Conservation (phyloP, 192 early-diverging fungal species). For the Coemansia sp. region DNA sequence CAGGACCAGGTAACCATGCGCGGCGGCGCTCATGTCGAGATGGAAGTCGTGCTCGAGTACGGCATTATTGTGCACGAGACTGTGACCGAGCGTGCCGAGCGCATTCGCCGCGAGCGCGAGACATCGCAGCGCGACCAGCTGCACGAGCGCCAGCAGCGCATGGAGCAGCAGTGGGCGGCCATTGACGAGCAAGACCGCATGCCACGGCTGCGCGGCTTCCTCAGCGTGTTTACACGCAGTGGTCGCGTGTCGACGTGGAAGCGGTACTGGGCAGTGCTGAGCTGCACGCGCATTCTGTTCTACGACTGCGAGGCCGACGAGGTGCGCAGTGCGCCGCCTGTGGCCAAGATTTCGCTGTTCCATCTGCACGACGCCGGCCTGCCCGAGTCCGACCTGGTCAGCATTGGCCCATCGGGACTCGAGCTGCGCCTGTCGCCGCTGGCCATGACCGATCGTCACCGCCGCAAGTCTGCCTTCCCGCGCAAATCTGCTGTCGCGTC, state of each 20-base stretch:
- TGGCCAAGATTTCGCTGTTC: constrained; percentile 44
- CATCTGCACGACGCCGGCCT: constrained; percentile 39
- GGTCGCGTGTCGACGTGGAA: constrained; percentile 54
- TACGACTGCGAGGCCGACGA: constrained; percentile 46
- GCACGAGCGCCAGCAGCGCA: constrained; percentile 20
- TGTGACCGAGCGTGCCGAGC: constrained; percentile 20
- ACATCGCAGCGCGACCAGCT: constrained; percentile 14
- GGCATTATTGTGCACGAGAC: constrained; percentile 55
- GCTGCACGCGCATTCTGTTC: constrained; percentile 35
- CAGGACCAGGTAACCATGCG: constrained; percentile 53
- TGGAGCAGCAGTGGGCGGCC: constrained; percentile 36
- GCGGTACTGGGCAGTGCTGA: constrained; percentile 53
- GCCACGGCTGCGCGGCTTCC: constrained; percentile 34
- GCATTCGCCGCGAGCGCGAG: constrained; percentile 20
- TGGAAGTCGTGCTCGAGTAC: constrained; percentile 52
- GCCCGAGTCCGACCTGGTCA: constrained; percentile 47
- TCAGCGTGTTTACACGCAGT: constrained; percentile 52
- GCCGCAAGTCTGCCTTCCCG: constrained; percentile 51
- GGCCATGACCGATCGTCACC: constrained; percentile 56
- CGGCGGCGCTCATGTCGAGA: constrained; percentile 51
- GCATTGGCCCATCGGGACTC: constrained; percentile 47
- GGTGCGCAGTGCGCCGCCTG: constrained; percentile 17
- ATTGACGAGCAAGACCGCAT: constrained; percentile 33
- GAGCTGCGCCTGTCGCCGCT: constrained; percentile 49
- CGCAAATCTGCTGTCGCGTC: constrained; percentile 15